Base-by-base conservation (phyloP, 2,329 filamentous ascomycete genomes). In the Xylaria sp. region DNA sequence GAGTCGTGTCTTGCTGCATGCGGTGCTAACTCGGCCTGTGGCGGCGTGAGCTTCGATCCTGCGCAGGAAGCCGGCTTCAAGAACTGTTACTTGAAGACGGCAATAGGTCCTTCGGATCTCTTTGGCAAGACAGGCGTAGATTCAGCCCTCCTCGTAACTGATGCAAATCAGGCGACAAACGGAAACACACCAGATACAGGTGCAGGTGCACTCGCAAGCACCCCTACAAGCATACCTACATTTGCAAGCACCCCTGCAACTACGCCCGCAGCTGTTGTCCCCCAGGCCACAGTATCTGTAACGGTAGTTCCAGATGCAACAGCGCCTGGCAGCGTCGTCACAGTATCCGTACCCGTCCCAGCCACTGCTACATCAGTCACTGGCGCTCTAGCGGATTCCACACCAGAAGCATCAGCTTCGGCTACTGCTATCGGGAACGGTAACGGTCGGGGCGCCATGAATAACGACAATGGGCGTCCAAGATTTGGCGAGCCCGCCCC, bases 41-140 rank as follows among this genome's bases (percentile, higher is more conserved):
- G 73, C 7, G 78, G 78, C 42, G 55, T 76, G 0, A 78, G 75
- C 64, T 78, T 73, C 70, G 78, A 79, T 61, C 75, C 78, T 24
- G 34, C 14, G 42, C 71, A 72, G 61, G 19, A 42, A 3, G 24
- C 57, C 7, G 71, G 71, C 2, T 72, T 75, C 50, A 67, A 56
- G 17, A 73, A 67, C 12, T 80, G 78, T 60, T 69, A 73, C 12
- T 71, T 79, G 32, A 74, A 72, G 50, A 64, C 71, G 24, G 17
- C 58, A 4, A 61, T 70, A 14, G 53, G 64, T 45, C 9, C 9
- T 11, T 61, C 62, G 24, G 61, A 69, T 30, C 53, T 74, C 19
- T 63, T 71, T 5, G 64, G 70, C 0, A 70, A 75, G 50, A 24
- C 36, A 7, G 69, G 74, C n/a, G 71, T 76, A 32, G 77, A 79